Evolutionary conservation across 768 basidiomycete genomes (phyloP).

Genomic region (Dictyophora rubrovolvata): DNA sequence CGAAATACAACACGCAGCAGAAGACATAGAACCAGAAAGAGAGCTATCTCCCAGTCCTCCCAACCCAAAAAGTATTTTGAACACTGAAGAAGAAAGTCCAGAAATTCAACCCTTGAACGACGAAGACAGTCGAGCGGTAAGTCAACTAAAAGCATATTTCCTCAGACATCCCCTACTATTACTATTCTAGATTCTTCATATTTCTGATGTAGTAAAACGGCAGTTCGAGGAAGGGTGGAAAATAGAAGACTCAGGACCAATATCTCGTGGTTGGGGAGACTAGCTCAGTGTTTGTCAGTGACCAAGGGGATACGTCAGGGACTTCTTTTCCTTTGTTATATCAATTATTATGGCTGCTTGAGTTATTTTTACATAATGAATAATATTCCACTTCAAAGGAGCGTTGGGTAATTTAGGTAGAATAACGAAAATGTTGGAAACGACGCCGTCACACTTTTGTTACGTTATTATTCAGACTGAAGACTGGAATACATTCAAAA

Average conservation of each 20-base stretch:
- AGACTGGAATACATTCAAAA: background rate
- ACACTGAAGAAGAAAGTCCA: background rate
- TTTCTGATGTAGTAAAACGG: background rate
- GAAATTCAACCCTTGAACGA: constrained; percentile 1
- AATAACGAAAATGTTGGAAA: too few relatives aligned
- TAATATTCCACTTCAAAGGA: too few relatives aligned
- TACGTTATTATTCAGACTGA: background rate
- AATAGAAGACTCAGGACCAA: constrained; percentile 6
- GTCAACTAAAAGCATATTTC: background rate
- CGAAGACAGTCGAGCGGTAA: background rate
- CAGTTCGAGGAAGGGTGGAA: constrained; percentile 8
- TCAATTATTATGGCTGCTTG: background rate
- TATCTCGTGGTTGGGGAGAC: constrained; percentile 8
- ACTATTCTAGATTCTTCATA: background rate
- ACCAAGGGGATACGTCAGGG: background rate
- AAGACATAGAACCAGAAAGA: background rate
- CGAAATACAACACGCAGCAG: background rate
- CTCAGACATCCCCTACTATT: background rate
- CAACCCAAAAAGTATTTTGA: background rate
- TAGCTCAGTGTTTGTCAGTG: background rate
- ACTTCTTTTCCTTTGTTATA: background rate
- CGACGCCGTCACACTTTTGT: background rate
- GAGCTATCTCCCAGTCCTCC: background rate
- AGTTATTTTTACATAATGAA: too few relatives aligned
- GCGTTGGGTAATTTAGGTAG: too few relatives aligned